phyloP scores from a whole-genome alignment of 176 grass and related monocot genomes.

The Avena insularis region DNA sequence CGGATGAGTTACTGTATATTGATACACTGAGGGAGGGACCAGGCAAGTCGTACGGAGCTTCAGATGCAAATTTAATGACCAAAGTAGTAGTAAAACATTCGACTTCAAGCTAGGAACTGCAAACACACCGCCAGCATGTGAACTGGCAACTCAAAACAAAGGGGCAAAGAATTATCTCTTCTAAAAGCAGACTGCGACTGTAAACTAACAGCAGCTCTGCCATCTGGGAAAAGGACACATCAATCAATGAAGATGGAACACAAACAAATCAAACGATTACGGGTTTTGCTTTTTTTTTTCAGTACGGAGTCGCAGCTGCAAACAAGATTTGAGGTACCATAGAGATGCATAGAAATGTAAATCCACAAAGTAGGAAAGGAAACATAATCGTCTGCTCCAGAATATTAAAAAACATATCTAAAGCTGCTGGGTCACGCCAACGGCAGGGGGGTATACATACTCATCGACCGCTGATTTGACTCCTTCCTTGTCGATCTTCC shows the following conservation, averaged over 20 bases:
- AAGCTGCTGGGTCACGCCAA: slow-evolving; percentile 4
- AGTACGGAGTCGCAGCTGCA: neutral
- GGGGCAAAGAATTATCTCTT: neutral
- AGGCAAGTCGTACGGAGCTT: too few relatives aligned
- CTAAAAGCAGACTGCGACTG: neutral
- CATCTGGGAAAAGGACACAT: neutral
- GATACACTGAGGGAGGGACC: too few relatives aligned
- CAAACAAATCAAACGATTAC: neutral
- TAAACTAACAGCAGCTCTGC: neutral
- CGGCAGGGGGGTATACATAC: slow-evolving; percentile 22
- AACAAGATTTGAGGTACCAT: neutral
- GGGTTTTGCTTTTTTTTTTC: neutral
- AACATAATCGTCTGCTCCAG: neutral
- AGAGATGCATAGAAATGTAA: neutral
- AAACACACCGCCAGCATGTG: too few relatives aligned
- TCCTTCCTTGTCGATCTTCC: slow-evolving; percentile 62
- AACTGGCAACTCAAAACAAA: too few relatives aligned
- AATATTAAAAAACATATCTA: neutral
- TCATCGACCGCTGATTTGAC: slow-evolving; percentile 70
- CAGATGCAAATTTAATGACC: too few relatives aligned
- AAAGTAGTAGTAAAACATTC: too few relatives aligned
- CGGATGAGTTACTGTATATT: too few relatives aligned
- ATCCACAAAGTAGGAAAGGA: neutral
- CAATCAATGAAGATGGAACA: neutral
- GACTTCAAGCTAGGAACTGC: too few relatives aligned